Percentiles rank a stretch among this genome's conserved stretches.
These are phyloP conservation scores for Trapa incisa DNA, from an alignment of 345 rosid species.

Conservation along the genomic window DNA sequence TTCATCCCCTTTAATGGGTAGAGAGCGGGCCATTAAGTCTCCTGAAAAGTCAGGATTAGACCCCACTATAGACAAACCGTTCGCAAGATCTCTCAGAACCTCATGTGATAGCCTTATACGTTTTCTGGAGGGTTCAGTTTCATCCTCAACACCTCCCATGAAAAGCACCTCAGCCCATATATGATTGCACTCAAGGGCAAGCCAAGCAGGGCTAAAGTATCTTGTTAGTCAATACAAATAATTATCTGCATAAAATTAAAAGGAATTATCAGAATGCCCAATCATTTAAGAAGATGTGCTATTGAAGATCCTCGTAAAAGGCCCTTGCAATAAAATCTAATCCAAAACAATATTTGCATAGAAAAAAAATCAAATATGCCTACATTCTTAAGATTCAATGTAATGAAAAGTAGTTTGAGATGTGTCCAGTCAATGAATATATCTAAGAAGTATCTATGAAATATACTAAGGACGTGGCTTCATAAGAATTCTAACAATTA, in stretches of 20 bases:
- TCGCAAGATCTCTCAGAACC: constrained; percentile 27
- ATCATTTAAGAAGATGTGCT: background rate
- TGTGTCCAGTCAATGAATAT: no score
- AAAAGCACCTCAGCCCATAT: constrained; percentile 60
- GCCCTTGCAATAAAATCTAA: background rate
- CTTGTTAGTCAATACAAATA: constrained; percentile 8
- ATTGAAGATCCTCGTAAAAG: background rate
- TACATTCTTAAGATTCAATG: background rate
- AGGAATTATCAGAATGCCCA: background rate
- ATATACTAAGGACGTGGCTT: background rate
- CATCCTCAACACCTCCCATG: constrained; percentile 64
- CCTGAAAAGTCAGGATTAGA: constrained; percentile 21
- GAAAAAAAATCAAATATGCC: background rate
- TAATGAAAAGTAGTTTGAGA: background rate
- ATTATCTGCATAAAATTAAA: constrained; percentile 18
- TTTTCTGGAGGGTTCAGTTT: constrained; percentile 44
- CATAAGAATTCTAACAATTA: background rate
- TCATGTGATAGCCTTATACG: constrained; percentile 37
- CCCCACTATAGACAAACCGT: constrained; percentile 34
- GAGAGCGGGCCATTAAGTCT: constrained; percentile 58
- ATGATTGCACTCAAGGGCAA: constrained; percentile 12
- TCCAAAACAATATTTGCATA: background rate
- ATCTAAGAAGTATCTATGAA: background rate
- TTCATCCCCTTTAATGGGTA: constrained; percentile 37
- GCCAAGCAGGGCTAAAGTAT: constrained; percentile 6